Evolutionary conservation across 176 grass and related monocot genomes (phyloP).

Genomic region (Oryza punctata): DNA sequence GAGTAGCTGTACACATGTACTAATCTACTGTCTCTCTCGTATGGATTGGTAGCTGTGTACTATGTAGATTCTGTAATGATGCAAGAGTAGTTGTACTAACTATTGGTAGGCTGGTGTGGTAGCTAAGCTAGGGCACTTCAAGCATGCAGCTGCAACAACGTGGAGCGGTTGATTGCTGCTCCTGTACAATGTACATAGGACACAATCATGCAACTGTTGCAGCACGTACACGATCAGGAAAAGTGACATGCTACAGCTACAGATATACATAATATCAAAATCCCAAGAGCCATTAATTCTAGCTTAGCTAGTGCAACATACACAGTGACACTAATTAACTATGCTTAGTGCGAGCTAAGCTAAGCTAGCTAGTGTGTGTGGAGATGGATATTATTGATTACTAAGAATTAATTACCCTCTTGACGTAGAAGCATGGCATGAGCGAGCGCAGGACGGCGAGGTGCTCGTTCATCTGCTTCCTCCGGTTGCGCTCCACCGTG

Average conservation of each 20-base stretch:
- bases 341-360: background rate
- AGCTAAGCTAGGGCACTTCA: background rate
- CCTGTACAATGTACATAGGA: background rate
- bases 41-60: background rate
- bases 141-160: background rate
- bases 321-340: background rate
- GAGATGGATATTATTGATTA: no score
- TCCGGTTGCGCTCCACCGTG: constrained; percentile 86
- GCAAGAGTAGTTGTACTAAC: background rate
- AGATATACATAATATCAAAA: background rate
- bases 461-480: constrained; percentile 93
- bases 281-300: no score
- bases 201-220: background rate
- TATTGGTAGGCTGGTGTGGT: background rate
- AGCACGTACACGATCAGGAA: background rate
- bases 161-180: background rate
- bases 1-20: background rate
- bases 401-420: constrained; percentile 50
- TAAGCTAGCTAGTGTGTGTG: background rate
- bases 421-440: constrained; percentile 91
- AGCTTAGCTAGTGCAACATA: background rate
- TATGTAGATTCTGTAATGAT: background rate
- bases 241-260: background rate
- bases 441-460: constrained; percentile 63
- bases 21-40: no score